A percentile compares a stretch with the other conserved stretches of the same genome.
Conservation (phyloP, 2,329 filamentous ascomycete species). For the Colletotrichum noveboracense region DNA sequence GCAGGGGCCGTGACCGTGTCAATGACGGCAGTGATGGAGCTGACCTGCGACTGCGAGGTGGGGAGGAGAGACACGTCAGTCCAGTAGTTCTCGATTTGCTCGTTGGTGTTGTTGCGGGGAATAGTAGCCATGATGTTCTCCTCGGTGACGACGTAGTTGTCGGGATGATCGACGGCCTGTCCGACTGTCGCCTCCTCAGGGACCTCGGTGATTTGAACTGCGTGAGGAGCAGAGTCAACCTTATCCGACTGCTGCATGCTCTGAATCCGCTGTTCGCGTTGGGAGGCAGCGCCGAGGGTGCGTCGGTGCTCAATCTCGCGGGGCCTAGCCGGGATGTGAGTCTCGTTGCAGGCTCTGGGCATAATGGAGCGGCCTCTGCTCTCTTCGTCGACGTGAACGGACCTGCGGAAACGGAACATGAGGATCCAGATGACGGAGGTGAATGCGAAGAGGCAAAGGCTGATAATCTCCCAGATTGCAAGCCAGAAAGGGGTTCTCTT, state of each 20-base stretch:
- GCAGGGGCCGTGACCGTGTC: background rate
- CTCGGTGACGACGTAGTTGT: background rate
- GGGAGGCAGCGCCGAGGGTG: background rate
- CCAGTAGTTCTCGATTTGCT: background rate
- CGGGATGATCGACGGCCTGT: background rate
- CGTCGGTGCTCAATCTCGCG: background rate
- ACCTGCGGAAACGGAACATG: conserved; percentile 3
- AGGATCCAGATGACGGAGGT: background rate
- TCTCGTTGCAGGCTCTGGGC: background rate
- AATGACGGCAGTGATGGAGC: background rate
- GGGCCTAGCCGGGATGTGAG: background rate
- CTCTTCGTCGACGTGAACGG: conserved; percentile 4
- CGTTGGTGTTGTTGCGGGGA: background rate
- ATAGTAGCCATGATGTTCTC: background rate
- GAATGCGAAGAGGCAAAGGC: background rate
- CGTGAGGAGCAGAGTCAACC: background rate
- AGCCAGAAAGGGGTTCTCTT: background rate
- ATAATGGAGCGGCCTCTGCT: background rate
- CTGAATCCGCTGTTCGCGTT: background rate
- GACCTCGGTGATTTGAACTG: background rate
- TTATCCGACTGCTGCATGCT: background rate
- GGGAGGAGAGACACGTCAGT: background rate
- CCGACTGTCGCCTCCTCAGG: background rate
- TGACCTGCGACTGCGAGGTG: background rate
- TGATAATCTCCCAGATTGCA: background rate